These are phyloP conservation scores for Staphylotrichum tortipilum DNA, from an alignment of 495 filamentous ascomycete genomes.

Conservation along the genomic window DNA sequence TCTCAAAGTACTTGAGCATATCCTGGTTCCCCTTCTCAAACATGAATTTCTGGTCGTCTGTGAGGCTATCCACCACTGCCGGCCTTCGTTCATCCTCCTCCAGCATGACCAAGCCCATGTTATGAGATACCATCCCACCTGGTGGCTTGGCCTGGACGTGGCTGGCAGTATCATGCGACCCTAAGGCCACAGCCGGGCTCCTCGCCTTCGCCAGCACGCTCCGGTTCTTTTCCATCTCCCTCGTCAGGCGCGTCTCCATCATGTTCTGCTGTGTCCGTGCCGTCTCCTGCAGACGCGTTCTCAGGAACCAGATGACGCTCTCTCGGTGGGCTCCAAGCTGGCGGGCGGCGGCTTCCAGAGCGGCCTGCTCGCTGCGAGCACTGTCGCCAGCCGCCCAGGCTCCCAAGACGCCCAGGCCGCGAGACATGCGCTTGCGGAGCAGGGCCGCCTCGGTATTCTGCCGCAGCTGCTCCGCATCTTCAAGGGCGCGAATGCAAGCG, in stretches of 20 bases:
- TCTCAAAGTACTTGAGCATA: constrained; percentile 87
- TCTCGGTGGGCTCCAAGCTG: constrained; percentile 59
- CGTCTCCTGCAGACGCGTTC: constrained; percentile 62
- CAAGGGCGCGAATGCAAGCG: constrained; percentile 62
- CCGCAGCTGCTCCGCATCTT: constrained; percentile 73
- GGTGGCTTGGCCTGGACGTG: constrained; percentile 5
- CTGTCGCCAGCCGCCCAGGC: constrained; percentile 65
- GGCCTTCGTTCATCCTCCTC: constrained; percentile 24
- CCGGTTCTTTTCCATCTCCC: constrained; percentile 82
- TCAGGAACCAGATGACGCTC: constrained; percentile 72
- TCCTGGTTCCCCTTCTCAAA: constrained; percentile 90
- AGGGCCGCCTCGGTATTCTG: constrained; percentile 59
- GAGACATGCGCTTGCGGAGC: constrained; percentile 59
- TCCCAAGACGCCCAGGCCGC: constrained; percentile 50
- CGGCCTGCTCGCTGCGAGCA: constrained; percentile 49
- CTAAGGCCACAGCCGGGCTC: constrained; percentile 9
- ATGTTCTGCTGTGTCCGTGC: constrained; percentile 72
- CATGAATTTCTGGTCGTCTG: constrained; percentile 76
- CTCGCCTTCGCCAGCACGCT: constrained; percentile 69
- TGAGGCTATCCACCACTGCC: constrained; percentile 52
- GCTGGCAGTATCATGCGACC: constrained; percentile 8
- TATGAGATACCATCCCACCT: background rate
- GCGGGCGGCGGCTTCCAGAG: constrained; percentile 58
- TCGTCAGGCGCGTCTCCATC: constrained; percentile 78
- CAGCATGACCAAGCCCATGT: constrained; percentile 27